Base-by-base conservation (phyloP, 306 rosid species). In the Biancaea sappan region DNA sequence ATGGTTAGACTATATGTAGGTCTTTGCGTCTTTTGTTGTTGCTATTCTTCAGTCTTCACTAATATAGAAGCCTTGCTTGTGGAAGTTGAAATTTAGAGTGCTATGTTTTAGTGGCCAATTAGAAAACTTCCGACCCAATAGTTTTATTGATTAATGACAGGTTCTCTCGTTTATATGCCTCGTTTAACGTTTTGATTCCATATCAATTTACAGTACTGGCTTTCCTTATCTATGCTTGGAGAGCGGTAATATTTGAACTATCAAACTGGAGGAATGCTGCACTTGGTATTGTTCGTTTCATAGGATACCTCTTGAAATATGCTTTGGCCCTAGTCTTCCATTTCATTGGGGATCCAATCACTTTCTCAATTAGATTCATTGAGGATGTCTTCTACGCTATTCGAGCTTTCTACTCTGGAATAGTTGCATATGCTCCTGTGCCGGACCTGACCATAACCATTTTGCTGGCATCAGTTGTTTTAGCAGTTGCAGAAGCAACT, bases 171-270 rank as follows among this genome's bases (percentile, higher is more conserved):
- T 54, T 63, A 14, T 34, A 3, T 19, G 51, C n/a, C 71, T 77
- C 44, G 19, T 72, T 61, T 18, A 56, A 76, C 64, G 11, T 29
- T 64, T 79, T 62, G 56, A 16, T 70, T 38, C 68, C 26, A 2
- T 80, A 35, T 83, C 11, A 59, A 66, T 53, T 32, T 85, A 81
- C 97, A 93, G 97, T 88, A 16, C 54, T 80, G 67, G 95, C 78
- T 60, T 88, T 94, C 76, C 85, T 94, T 50, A 34, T 92, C 61
- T 94, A 94, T 79, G 88, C 96, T n/a, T 94, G 99, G 99, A 88
- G 93, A 78, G 93, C 91, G 15, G 95, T 92, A 63, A 74, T 94
- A 37, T 87, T 91, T n/a, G 99, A 94, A 75, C 79, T 94, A 26
- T 76, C 81, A 28, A 91, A 94, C 80, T 94, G 98, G 98, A 88